Conservation (phyloP, 1,139 yeast species). For the Blastobotrys illinoisensis region DNA sequence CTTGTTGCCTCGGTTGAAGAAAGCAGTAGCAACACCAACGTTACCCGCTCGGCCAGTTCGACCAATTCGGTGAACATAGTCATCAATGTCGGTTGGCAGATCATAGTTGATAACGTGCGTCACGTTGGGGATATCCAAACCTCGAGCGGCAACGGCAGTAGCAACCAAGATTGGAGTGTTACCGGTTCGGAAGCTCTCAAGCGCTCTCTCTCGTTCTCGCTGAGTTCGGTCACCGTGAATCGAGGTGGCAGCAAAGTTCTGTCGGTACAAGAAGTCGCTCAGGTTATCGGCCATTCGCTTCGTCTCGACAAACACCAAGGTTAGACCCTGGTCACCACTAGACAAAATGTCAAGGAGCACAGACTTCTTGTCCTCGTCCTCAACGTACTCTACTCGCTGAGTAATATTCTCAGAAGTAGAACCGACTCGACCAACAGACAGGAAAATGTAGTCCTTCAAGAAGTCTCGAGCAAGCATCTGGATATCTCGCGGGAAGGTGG, state of each 20-base stretch:
- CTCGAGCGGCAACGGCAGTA: conserved; percentile 98
- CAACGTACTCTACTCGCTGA: conserved; percentile 87
- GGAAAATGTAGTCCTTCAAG: conserved; percentile 89
- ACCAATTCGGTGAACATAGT: conserved; percentile 98
- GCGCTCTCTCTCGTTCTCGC: conserved; percentile 95
- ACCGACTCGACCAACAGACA: conserved; percentile 97
- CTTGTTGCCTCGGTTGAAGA: conserved; percentile 92
- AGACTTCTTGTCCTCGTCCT: conserved; percentile 90
- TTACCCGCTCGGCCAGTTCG: conserved; percentile 99
- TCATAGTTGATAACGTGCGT: conserved; percentile 96
- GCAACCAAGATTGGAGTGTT: conserved; percentile 91
- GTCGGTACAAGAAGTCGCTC: conserved; percentile 85
- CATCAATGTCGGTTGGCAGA: conserved; percentile 94
- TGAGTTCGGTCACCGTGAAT: conserved; percentile 99
- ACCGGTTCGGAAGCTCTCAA: conserved; percentile 82
- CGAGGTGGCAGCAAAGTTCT: conserved; percentile 93
- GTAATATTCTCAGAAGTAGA: conserved; percentile 97
- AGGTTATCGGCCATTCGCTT: conserved; percentile 97
- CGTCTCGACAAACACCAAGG: conserved; percentile 94
- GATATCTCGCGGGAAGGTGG: conserved; percentile 97
- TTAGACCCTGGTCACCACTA: conserved; percentile 70
- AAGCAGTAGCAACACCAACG: conserved; percentile 96
- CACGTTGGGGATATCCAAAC: conserved; percentile 98
- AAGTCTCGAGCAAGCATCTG: conserved; percentile 96
- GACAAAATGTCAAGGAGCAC: conserved; percentile 85